Base-by-base conservation (phyloP, 495 filamentous ascomycete genomes). In the Penicillium ucsense region DNA sequence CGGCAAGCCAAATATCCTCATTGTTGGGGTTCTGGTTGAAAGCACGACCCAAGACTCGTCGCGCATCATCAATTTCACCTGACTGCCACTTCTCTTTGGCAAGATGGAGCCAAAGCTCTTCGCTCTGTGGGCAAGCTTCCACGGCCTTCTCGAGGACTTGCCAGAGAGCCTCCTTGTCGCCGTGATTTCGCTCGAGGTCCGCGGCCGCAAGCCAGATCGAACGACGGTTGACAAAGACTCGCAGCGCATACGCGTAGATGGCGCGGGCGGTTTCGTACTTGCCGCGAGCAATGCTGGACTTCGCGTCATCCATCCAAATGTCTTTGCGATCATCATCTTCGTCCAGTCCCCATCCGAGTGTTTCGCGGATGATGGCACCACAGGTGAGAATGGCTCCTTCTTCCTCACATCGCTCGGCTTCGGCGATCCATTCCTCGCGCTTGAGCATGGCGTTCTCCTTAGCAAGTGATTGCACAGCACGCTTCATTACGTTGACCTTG, bases 291-390 rank as follows among this genome's bases (percentile, higher is more conserved):
- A 88, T 88, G 56, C 84, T 83, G 9, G 75, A 72, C 55, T 85
- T 84, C 3, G 91, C 89, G 58, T 99, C 92, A 42, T 95, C 87
- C 72, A 90, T 83, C 88, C 89, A 97, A 11, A 88, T 84, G 45
- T 95, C 86, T 59, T 94, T 94, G 3, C 92, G 84, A 55, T 95
- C 89, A 55, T 97, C 92, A 60, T 99, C 94, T 68, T 97, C 92
- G 50, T 96, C 94, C 10, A 99, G 70, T 3, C 86, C 82, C 77
- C 85, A 97, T 33, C 91, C 92, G 5, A 99, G 79, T 0, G 94
- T 99, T 56, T 95, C 89, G 34, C 82, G 78, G 53, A 99, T 85
- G 59, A 97, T 96, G 31, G 83, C 82, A 46, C 78, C 79, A 56
- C 88, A 94, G 0, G 94, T 95, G 39, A 90, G 73, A 5, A 89